Conservation (phyloP, 805 yeast species). For the Cyberlindnera mycetangii region DNA sequence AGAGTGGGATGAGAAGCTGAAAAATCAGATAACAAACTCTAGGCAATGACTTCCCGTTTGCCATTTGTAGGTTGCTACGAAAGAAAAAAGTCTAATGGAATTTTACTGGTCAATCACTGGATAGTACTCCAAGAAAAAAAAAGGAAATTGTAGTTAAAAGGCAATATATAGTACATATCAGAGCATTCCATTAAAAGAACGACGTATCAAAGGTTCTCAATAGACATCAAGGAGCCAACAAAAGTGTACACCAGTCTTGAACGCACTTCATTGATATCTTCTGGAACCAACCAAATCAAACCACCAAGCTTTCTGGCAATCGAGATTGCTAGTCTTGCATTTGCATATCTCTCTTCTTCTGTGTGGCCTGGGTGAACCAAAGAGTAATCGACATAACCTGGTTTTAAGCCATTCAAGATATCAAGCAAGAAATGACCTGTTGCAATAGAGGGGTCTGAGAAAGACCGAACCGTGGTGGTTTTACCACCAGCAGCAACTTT, state of each 20-base stretch:
- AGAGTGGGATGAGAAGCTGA: slow-evolving; percentile 75
- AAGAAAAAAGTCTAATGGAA: background rate
- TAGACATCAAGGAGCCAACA: slow-evolving; percentile 91
- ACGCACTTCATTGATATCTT: slow-evolving; percentile 95
- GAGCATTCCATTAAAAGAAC: no score
- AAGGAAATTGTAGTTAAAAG: no score
- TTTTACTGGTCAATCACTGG: no score
- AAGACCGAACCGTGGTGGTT: slow-evolving; percentile 67
- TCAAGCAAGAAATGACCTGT: slow-evolving; percentile 83
- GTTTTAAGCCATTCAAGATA: slow-evolving; percentile 88
- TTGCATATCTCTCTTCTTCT: slow-evolving; percentile 86
- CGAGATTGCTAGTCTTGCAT: slow-evolving; percentile 95
- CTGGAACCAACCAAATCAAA: slow-evolving; percentile 99
- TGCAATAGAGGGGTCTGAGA: slow-evolving; percentile 76
- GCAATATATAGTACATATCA: no score
- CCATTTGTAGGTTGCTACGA: no score
- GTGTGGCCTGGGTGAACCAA: slow-evolving; percentile 76
- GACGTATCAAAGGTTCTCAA: slow-evolving; percentile 32
- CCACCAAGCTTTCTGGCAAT: slow-evolving; percentile 98
- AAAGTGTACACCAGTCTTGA: slow-evolving; percentile 90
- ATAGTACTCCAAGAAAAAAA: no score
- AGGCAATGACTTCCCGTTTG: slow-evolving; percentile 20
- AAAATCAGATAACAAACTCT: slow-evolving; percentile 61
- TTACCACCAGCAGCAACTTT: slow-evolving; percentile 87
- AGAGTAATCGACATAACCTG: slow-evolving; percentile 96